Evolutionary conservation across 1,139 yeast genomes (phyloP), one percentile per base, ranked within the genome.

Genomic region (Kluyveromyces marxianus): DNA sequence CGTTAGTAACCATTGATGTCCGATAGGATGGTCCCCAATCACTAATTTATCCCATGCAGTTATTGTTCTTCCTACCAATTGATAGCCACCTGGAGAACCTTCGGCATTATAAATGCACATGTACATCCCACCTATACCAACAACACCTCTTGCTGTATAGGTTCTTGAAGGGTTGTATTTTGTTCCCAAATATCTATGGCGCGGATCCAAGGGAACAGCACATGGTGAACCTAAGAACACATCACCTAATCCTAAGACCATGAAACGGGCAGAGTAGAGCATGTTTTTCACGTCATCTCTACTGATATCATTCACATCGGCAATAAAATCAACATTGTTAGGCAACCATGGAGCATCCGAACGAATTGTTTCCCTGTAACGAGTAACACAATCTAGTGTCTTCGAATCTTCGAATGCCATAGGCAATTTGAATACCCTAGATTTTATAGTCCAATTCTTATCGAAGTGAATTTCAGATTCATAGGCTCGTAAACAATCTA

Each of bases 71-170:
- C 97, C 98, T 52, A 89, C 92, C 58, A 92, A 76, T 70, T 90
- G 97, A 68, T 92, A 92, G 30, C 98, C 98, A 69, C 98, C 98
- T 45, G 98, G 98, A 27, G 96, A 87, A n/a, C 43, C 43, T 58
- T 90, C 96, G 90, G 90, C 89, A 39, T 97, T 89, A 68, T 92
- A 92, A 57, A 92, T 90, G 72, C 97, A 90, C 97, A 90, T 89
- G 73, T 89, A 92, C 83, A 83, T 88, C 56, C 97, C 97, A 54
- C 97, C 98, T 64, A 92, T 83, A 60, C 98, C 98, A 54, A 92
- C 97, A 35, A 94, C 85, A 56, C 97, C 98, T 61, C 88, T 87
- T 38, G 97, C 96, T 3, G 98, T 92, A 70, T 75, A 88, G 1
- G 97, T 88, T 72, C 98, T 80, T 21, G 96, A 86, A 29, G 98